These are phyloP conservation scores for Akanthomyces uredinophilus DNA, from an alignment of 2,329 filamentous ascomycete species.

Conservation along the genomic window DNA sequence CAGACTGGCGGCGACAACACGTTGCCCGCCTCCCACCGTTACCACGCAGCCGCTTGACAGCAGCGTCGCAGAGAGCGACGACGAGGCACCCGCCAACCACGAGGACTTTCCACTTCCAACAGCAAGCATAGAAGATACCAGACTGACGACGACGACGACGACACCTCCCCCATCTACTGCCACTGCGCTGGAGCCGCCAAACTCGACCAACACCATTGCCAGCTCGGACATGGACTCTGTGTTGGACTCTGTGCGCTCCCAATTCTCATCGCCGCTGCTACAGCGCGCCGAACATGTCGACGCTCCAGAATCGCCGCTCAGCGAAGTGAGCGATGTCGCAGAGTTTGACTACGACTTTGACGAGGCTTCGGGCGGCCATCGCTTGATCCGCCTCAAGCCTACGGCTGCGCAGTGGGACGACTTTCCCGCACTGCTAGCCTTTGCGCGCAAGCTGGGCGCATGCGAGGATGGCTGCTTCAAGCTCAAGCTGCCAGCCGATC, in stretches of 20 bases:
- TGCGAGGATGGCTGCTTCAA: conserved; percentile 35
- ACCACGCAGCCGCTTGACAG: background rate
- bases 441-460: conserved; percentile 28
- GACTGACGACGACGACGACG: background rate
- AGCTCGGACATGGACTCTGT: conserved; percentile 4
- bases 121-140: background rate
- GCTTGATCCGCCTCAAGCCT: conserved; percentile 31
- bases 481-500: conserved; percentile 28
- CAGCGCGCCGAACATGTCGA: background rate
- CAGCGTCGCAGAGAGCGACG: background rate
- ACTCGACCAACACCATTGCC: background rate
- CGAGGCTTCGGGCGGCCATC: conserved; percentile 25
- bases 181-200: background rate
- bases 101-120: background rate
- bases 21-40: background rate
- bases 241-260: background rate
- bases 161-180: background rate
- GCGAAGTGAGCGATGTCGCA: conserved; percentile 13
- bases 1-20: background rate
- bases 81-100: background rate
- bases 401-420: conserved; percentile 32
- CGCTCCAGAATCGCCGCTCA: conserved; percentile 5
- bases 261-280: background rate
- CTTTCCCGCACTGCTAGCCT: conserved; percentile 31
- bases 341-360: conserved; percentile 27